Conservation (phyloP, 805 yeast genomes). For the Jamesozyma spencerorum region DNA sequence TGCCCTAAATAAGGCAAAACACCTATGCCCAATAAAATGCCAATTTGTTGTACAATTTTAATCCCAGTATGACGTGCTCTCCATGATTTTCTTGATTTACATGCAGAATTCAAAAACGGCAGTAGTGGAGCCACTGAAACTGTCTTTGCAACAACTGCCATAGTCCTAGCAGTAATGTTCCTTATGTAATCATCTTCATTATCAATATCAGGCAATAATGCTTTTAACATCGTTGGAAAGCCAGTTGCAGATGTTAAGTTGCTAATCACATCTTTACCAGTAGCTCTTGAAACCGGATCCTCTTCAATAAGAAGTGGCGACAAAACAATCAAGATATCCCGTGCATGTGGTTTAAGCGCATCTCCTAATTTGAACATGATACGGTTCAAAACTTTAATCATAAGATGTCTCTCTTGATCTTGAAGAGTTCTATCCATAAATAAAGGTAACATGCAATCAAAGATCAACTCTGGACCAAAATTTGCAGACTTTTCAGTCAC, state of each 20-base stretch:
- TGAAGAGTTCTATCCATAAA: conserved; percentile 62
- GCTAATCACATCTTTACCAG: conserved; percentile 71
- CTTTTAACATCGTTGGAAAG: conserved; percentile 64
- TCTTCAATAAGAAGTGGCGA: conserved; percentile 77
- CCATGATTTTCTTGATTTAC: conserved; percentile 69
- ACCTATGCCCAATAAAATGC: conserved; percentile 58
- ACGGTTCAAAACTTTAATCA: conserved; percentile 69
- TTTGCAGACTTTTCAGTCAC: conserved; percentile 53
- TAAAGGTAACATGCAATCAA: conserved; percentile 67
- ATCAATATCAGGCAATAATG: conserved; percentile 74
- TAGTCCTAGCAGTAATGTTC: conserved; percentile 62
- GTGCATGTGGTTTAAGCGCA: conserved; percentile 60
- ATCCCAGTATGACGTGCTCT: conserved; percentile 78
- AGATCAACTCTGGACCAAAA: conserved; percentile 62
- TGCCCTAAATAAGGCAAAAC: conserved; percentile 64
- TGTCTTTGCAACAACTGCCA: conserved; percentile 78
- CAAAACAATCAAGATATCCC: conserved; percentile 59
- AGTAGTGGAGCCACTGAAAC: conserved; percentile 61
- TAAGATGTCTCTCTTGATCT: conserved; percentile 73
- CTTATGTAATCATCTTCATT: conserved; percentile 74
- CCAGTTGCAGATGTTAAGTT: conserved; percentile 77
- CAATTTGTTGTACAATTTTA: conserved; percentile 66
- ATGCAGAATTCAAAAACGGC: conserved; percentile 77
- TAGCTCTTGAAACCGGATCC: conserved; percentile 61
- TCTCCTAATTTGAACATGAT: conserved; percentile 58